Conservation (phyloP, 768 basidiomycete species). For the Mycena venus region DNA sequence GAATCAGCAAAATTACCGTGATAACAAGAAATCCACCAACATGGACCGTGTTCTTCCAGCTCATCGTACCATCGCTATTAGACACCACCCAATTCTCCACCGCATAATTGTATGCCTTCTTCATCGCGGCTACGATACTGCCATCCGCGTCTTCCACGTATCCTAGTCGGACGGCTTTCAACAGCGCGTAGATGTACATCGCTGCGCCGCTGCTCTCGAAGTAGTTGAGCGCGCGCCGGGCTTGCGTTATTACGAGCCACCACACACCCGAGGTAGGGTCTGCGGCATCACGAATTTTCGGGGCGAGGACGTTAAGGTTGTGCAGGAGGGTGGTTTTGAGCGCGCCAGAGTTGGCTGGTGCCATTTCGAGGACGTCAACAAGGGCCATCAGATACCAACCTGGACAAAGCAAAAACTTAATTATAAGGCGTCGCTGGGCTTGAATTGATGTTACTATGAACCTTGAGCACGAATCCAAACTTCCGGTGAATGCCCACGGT, state of each 20-base stretch:
- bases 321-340: constrained; percentile 46
- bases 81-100: constrained; percentile 53
- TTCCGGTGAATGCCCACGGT: constrained; percentile 62
- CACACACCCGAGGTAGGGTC: constrained; percentile 57
- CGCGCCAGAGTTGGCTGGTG: constrained; percentile 45
- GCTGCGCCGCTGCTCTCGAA: constrained; percentile 62
- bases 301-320: constrained; percentile 50
- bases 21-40: constrained; percentile 42
- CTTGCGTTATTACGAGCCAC: constrained; percentile 65
- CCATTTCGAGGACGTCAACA: constrained; percentile 58
- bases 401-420: neutral
- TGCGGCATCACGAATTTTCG: constrained; percentile 53
- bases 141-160: constrained; percentile 55
- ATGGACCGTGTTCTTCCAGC: constrained; percentile 60
- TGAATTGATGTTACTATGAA: no score
- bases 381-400: constrained; percentile 62
- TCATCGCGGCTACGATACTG: constrained; percentile 51
- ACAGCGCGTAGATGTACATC: constrained; percentile 62
- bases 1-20: neutral
- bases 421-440: no score
- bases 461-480: constrained; percentile 65
- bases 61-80: constrained; percentile 59
- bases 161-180: constrained; percentile 59
- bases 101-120: constrained; percentile 59
- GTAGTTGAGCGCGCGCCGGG: constrained; percentile 59